Conservation (phyloP, 2,329 filamentous ascomycete species). For the Esteya vermicola region DNA sequence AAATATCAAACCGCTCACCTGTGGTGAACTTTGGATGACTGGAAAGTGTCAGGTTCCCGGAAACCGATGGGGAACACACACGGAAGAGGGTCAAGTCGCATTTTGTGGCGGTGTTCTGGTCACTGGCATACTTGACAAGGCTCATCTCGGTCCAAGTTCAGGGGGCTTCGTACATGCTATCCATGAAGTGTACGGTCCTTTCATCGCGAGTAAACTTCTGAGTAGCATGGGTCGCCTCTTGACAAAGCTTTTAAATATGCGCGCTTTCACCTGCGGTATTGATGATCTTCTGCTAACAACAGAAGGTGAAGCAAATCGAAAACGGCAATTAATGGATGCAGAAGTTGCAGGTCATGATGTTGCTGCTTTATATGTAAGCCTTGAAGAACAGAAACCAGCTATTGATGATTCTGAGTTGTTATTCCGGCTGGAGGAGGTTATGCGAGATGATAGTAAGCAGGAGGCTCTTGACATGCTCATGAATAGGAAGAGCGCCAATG, state of each 20-base stretch:
- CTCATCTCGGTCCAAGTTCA: slow-evolving; percentile 75
- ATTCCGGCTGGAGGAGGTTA: slow-evolving; percentile 70
- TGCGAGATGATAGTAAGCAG: slow-evolving; percentile 84
- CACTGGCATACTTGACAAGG: slow-evolving; percentile 87
- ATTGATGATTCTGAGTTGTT: slow-evolving; percentile 57
- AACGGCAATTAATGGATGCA: slow-evolving; percentile 53
- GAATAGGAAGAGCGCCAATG: slow-evolving; percentile 51
- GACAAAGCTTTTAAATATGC: slow-evolving; percentile 82
- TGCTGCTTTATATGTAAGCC: slow-evolving; percentile 75
- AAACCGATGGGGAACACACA: slow-evolving; percentile 63
- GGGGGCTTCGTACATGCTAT: slow-evolving; percentile 85
- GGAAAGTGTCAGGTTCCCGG: slow-evolving; percentile 66
- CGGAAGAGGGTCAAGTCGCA: slow-evolving; percentile 68
- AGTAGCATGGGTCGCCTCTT: slow-evolving; percentile 81
- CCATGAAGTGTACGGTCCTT: slow-evolving; percentile 85
- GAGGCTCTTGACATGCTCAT: slow-evolving; percentile 78
- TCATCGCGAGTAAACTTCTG: slow-evolving; percentile 71
- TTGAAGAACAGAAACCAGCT: slow-evolving; percentile 50
- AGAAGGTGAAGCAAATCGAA: slow-evolving; percentile 59
- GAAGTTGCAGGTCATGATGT: slow-evolving; percentile 60
- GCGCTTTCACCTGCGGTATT: slow-evolving; percentile 93
- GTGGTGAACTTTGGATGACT: slow-evolving; percentile 63
- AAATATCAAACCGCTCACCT: slow-evolving; percentile 71
- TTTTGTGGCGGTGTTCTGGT: slow-evolving; percentile 81
- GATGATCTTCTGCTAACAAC: slow-evolving; percentile 82